phyloP scores from a whole-genome alignment of 495 filamentous ascomycete genomes.

The Neurospora sp. region DNA sequence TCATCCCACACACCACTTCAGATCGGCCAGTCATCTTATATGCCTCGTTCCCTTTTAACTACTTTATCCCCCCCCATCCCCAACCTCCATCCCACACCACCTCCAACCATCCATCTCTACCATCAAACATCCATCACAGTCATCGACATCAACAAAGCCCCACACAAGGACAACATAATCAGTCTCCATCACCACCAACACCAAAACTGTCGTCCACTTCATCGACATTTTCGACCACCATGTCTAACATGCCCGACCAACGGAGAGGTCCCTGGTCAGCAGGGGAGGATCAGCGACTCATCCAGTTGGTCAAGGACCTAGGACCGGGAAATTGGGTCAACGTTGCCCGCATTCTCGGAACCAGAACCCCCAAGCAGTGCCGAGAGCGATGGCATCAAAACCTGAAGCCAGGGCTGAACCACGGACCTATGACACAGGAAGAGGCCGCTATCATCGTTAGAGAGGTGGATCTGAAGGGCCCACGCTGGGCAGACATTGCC shows the following conservation, averaged over 20 bases:
- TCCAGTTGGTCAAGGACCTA: slow-evolving; percentile 62
- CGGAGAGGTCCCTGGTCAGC: slow-evolving; percentile 72
- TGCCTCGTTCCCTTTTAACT: neutral
- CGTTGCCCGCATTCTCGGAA: slow-evolving; percentile 66
- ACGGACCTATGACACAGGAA: slow-evolving; percentile 82
- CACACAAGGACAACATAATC: neutral
- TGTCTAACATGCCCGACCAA: slow-evolving; percentile 3
- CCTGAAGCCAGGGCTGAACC: slow-evolving; percentile 82
- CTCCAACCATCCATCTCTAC: neutral
- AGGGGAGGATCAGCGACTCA: slow-evolving; percentile 63
- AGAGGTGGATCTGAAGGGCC: slow-evolving; percentile 73
- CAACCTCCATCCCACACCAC: neutral
- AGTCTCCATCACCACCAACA: neutral
- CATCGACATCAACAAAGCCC: neutral
- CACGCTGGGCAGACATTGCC: slow-evolving; percentile 93
- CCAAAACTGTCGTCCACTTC: neutral
- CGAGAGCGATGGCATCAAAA: slow-evolving; percentile 94
- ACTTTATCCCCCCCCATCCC: neutral
- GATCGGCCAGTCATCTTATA: neutral
- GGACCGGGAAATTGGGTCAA: slow-evolving; percentile 89
- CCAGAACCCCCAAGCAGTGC: slow-evolving; percentile 89
- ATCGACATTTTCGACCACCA: neutral
- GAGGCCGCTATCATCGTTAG: slow-evolving; percentile 77
- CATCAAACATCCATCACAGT: neutral
- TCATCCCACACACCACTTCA: neutral